These are phyloP conservation scores for Penicillium odoratum DNA, from an alignment of 495 filamentous ascomycete genomes.

Conservation along the genomic window DNA sequence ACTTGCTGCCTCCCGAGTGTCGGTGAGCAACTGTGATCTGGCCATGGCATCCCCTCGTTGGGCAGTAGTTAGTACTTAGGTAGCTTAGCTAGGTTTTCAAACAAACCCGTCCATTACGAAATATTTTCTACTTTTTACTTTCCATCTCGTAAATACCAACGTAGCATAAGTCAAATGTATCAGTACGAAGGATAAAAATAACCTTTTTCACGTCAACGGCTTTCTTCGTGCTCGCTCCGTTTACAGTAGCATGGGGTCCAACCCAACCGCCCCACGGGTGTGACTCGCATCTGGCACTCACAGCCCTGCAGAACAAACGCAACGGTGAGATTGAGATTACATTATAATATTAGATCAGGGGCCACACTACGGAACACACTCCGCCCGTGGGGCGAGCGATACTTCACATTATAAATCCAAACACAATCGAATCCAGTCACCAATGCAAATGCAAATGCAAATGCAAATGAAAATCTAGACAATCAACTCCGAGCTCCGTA, in stretches of 20 bases:
- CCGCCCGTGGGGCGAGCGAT: not conserved
- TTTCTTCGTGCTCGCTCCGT: slow-evolving; percentile 7
- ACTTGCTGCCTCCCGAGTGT: slow-evolving; percentile 11
- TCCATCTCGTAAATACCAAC: not conserved
- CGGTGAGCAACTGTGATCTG: slow-evolving; percentile 20
- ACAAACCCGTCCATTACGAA: slow-evolving; percentile 2
- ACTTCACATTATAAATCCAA: not conserved
- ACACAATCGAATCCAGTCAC: too few species aligned
- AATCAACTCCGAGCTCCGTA: too few species aligned
- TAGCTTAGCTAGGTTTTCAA: slow-evolving; percentile 7
- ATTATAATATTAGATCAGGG: slow-evolving; percentile 1
- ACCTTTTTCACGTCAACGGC: not conserved
- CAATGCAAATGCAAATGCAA: too few species aligned
- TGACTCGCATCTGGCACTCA: slow-evolving; percentile 11
- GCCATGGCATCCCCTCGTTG: slow-evolving; percentile 5
- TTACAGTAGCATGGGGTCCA: not conserved
- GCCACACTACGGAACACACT: not conserved
- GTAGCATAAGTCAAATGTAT: not conserved
- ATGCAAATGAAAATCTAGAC: too few species aligned
- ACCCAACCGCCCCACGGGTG: slow-evolving; percentile 3
- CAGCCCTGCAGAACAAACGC: slow-evolving; percentile 18
- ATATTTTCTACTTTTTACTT: not conserved
- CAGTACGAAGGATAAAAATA: not conserved
- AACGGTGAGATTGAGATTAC: slow-evolving; percentile 15
- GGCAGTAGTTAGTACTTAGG: slow-evolving; percentile 16